Evolutionary conservation across 441 rosid genomes (phyloP).

Genomic region (Gossypium davidsonii): DNA sequence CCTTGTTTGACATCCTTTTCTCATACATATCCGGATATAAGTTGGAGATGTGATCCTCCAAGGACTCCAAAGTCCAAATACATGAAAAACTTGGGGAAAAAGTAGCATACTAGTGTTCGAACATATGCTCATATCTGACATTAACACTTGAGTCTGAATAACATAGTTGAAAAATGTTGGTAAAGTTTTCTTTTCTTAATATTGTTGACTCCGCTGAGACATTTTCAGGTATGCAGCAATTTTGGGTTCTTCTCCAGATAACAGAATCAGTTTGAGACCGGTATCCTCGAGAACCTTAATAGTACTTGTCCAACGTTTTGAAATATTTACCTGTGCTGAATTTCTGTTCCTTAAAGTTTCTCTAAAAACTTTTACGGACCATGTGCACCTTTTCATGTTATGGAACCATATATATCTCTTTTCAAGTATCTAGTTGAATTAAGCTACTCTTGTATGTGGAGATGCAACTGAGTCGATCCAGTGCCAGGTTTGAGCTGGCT

Average conservation of each 20-base stretch:
- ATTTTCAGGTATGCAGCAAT: conserved; percentile 71
- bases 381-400: background rate
- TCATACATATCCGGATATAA: background rate
- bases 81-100: background rate
- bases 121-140: background rate
- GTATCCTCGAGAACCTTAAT: conserved; percentile 26
- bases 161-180: background rate
- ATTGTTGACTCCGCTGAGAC: conserved; percentile 7
- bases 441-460: background rate
- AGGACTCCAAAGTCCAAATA: background rate
- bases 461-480: background rate
- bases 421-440: conserved; percentile 8
- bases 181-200: conserved; percentile 12
- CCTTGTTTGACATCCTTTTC: background rate
- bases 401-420: background rate
- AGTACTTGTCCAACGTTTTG: background rate
- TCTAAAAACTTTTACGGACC: background rate
- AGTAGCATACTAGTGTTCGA: background rate
- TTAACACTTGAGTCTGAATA: background rate
- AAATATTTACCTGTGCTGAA: background rate
- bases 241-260: conserved; percentile 56
- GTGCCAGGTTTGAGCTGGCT: background rate
- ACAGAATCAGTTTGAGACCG: conserved; percentile 46
- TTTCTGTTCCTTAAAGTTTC: background rate
- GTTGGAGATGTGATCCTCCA: background rate